Percentiles rank a stretch among this genome's conserved stretches.
These are phyloP conservation scores for Lactarius tabidus DNA, from an alignment of 768 basidiomycete genomes.

Conservation along the genomic window DNA sequence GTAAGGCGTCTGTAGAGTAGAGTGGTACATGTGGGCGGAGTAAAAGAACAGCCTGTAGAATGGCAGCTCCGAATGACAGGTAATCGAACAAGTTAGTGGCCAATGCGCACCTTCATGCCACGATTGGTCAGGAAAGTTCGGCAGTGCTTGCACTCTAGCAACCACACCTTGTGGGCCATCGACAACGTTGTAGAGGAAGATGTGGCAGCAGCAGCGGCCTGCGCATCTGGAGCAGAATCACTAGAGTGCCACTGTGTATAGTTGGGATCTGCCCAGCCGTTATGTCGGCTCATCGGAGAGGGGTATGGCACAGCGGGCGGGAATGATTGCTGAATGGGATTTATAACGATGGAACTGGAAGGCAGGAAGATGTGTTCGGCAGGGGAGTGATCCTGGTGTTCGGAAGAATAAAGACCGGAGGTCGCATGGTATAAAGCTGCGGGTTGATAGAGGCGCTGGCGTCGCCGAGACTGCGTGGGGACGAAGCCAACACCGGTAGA, in stretches of 20 bases:
- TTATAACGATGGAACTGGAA: background rate
- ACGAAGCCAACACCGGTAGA: background rate
- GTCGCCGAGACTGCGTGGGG: conserved; percentile 1
- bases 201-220: conserved; percentile 19
- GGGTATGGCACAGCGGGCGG: conserved; percentile 5
- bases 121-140: conserved; percentile 74
- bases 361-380: background rate
- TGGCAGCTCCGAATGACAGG: conserved; percentile 7
- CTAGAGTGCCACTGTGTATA: conserved; percentile 16
- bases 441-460: conserved; percentile 16
- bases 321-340: conserved; percentile 4
- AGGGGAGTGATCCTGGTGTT: background rate
- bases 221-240: background rate
- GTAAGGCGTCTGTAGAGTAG: conserved; percentile 78
- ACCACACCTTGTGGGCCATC: conserved; percentile 71
- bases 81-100: conserved; percentile 1
- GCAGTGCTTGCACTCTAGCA: conserved; percentile 73
- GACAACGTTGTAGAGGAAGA: conserved; percentile 41
- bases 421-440: conserved; percentile 15
- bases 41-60: conserved; percentile 69
- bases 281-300: conserved; percentile 7
- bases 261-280: conserved; percentile 10
- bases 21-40: conserved; percentile 76
- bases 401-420: background rate
- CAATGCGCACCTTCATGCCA: conserved; percentile 65